These are phyloP conservation scores for Saccharomyces hybrid DNA, from an alignment of 1,139 yeast species.

Conservation along the genomic window DNA sequence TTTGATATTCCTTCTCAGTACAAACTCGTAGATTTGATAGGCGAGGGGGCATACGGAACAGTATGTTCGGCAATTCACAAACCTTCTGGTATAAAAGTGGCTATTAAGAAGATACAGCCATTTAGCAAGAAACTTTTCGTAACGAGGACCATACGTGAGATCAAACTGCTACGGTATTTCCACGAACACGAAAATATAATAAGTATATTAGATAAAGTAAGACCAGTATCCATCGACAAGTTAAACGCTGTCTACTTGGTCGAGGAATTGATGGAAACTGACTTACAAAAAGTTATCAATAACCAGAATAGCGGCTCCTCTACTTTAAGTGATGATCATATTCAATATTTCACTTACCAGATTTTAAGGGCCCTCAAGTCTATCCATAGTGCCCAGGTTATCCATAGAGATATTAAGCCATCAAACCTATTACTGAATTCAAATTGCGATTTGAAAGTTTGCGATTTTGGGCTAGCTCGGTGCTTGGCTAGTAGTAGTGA, in stretches of 20 bases:
- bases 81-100: constrained; percentile 68
- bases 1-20: constrained; percentile 87
- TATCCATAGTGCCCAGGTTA: constrained; percentile 58
- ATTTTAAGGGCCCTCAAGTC: constrained; percentile 56
- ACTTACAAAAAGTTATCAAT: constrained; percentile 50
- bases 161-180: constrained; percentile 79
- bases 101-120: constrained; percentile 88
- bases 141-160: constrained; percentile 80
- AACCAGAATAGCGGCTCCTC: constrained; percentile 14
- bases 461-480: constrained; percentile 91
- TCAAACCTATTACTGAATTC: constrained; percentile 76
- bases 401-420: constrained; percentile 89
- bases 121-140: constrained; percentile 81
- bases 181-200: constrained; percentile 89
- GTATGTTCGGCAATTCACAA: constrained; percentile 86
- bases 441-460: constrained; percentile 84
- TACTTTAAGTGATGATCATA: constrained; percentile 51
- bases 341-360: constrained; percentile 61
- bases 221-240: constrained; percentile 57
- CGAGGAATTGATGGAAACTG: constrained; percentile 68
- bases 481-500: constrained; percentile 59
- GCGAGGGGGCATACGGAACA: constrained; percentile 96
- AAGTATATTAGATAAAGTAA: constrained; percentile 83
- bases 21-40: constrained; percentile 74
- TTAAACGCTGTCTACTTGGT: constrained; percentile 64